Percentiles rank a stretch among this genome's conserved stretches.
Conservation (phyloP, 2,329 filamentous ascomycete genomes). For the Ascochyta pisi region DNA sequence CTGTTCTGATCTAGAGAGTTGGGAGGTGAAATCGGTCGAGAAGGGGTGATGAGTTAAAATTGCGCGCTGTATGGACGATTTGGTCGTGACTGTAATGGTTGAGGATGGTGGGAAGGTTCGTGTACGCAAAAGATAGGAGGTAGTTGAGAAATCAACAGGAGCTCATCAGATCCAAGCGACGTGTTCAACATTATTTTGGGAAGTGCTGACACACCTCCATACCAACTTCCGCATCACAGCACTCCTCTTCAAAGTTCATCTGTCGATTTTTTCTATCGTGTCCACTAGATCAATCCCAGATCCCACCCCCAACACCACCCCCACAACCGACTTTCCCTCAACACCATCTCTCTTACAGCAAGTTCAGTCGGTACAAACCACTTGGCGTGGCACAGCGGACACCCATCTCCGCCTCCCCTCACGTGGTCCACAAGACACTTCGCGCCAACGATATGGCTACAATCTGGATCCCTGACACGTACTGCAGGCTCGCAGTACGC, state of each 20-base stretch:
- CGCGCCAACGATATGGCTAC: neutral
- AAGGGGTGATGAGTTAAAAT: neutral
- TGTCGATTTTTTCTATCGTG: too few species aligned
- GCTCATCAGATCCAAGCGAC: constrained; percentile 16
- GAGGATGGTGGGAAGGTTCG: too few species aligned
- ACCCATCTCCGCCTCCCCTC: neutral
- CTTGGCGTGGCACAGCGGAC: neutral
- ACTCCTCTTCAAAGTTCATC: too few species aligned
- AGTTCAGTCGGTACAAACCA: neutral
- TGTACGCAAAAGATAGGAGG: neutral
- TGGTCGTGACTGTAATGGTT: too few species aligned
- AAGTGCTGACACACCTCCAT: neutral
- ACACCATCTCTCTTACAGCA: neutral
- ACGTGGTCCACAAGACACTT: neutral
- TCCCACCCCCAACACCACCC: neutral
- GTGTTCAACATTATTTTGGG: constrained; percentile 7
- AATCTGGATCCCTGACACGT: neutral
- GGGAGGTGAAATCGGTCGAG: neutral
- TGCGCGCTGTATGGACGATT: too few species aligned
- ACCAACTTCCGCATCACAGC: too few species aligned
- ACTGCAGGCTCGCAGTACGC: neutral
- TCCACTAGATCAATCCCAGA: neutral
- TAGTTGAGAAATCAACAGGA: neutral
- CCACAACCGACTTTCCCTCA: neutral
- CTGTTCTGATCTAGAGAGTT: constrained; percentile 17